Conservation (phyloP, 164 flowering plant species). For the Vitis riparia region DNA sequence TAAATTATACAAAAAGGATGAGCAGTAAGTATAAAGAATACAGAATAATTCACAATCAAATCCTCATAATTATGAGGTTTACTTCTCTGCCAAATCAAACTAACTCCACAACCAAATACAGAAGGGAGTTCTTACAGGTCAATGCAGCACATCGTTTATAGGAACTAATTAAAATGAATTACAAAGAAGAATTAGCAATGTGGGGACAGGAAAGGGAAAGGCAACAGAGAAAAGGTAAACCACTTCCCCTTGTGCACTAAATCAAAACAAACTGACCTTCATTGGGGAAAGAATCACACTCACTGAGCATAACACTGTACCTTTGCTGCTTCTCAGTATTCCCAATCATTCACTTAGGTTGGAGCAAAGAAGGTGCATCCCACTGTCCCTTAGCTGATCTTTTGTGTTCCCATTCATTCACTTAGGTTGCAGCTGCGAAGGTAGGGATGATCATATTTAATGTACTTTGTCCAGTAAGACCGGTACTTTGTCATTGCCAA, state of each 20-base stretch:
- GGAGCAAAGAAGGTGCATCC: no score
- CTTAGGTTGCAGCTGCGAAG: constrained; percentile 69
- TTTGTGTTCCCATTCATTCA: constrained; percentile 30
- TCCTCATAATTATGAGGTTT: background rate
- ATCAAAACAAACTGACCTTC: background rate
- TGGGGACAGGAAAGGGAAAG: constrained; percentile 10
- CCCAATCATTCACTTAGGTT: no score
- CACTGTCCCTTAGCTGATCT: no score
- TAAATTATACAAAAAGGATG: background rate
- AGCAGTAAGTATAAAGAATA: background rate
- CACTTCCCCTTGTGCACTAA: background rate
- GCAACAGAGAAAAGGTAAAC: background rate
- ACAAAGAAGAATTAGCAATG: constrained; percentile 25
- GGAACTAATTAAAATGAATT: constrained; percentile 30
- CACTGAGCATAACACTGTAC: no score
- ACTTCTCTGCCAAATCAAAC: background rate
- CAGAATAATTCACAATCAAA: constrained; percentile 8
- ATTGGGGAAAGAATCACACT: background rate
- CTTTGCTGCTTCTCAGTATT: no score
- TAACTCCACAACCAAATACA: constrained; percentile 5
- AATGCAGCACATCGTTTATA: constrained; percentile 10
- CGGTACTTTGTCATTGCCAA: constrained; percentile 95
- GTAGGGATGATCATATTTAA: constrained; percentile 84
- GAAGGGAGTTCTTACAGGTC: constrained; percentile 12
- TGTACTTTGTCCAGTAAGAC: constrained; percentile 89